phyloP scores from a whole-genome alignment of 495 filamentous ascomycete species.

The Aspergillus saccharolyticus region DNA sequence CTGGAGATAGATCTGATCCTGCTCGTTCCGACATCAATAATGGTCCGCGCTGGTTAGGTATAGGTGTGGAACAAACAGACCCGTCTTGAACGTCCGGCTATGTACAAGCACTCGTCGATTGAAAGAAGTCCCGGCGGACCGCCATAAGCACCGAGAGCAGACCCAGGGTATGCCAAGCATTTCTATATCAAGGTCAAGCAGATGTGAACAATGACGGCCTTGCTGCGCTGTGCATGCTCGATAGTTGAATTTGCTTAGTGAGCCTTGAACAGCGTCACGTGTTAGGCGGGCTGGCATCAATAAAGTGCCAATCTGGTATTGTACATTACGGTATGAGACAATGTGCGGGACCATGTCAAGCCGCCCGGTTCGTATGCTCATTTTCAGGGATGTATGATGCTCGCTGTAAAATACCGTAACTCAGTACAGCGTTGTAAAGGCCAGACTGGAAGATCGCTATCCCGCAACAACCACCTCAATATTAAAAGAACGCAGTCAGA shows the following conservation, averaged over 20 bases:
- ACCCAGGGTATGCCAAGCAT: conserved; percentile 32
- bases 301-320: no score
- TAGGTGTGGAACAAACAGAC: conserved; percentile 24
- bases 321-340: no score
- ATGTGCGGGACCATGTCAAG: neutral
- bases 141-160: conserved; percentile 29
- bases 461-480: neutral
- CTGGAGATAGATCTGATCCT: conserved; percentile 47
- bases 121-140: conserved; percentile 16
- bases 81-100: conserved; percentile 26
- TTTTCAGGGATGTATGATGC: no score
- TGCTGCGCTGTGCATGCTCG: neutral
- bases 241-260: neutral
- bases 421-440: conserved; percentile 31
- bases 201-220: neutral
- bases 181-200: neutral
- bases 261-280: neutral
- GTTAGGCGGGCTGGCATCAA: neutral
- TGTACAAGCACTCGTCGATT: conserved; percentile 12
- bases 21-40: conserved; percentile 24
- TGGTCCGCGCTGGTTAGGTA: neutral
- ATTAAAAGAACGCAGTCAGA: neutral
- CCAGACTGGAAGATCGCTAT: conserved; percentile 29
- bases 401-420: neutral
- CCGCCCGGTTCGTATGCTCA: no score